These are phyloP conservation scores for Exophiala sp. DNA, from an alignment of 2,329 filamentous ascomycete genomes.

Conservation along the genomic window DNA sequence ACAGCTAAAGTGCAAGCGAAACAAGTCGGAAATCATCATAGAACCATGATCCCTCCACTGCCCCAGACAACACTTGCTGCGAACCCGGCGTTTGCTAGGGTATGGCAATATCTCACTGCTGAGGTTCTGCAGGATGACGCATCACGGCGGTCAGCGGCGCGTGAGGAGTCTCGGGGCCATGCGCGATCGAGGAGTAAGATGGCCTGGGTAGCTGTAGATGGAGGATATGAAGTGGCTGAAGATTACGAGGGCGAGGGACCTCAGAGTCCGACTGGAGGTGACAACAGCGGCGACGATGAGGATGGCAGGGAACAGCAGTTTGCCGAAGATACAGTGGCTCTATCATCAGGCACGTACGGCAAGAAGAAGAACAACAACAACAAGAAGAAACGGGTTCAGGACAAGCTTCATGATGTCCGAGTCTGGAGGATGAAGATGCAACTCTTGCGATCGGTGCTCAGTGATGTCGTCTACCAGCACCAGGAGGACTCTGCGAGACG, in stretches of 20 bases:
- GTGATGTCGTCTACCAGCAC: constrained; percentile 3
- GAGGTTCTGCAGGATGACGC: constrained; percentile 38
- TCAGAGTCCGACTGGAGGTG: background rate
- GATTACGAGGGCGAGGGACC: constrained; percentile 6
- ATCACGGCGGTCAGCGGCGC: constrained; percentile 32
- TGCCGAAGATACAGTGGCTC: background rate
- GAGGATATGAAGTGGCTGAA: too few relatives aligned
- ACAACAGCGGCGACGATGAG: background rate
- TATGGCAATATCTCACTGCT: constrained; percentile 38
- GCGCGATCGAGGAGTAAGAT: too few relatives aligned
- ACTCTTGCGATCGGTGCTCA: constrained; percentile 29
- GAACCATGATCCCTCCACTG: constrained; percentile 42
- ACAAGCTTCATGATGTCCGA: constrained; percentile 5
- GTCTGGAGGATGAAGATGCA: constrained; percentile 30
- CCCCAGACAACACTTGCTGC: constrained; percentile 36
- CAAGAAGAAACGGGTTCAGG: background rate
- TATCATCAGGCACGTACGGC: background rate
- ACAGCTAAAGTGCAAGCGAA: too few relatives aligned
- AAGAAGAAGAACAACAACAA: background rate
- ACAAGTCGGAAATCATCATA: too few relatives aligned
- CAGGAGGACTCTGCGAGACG: background rate
- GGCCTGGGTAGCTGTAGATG: background rate
- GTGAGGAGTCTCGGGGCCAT: background rate
- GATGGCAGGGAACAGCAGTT: background rate
- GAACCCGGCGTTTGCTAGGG: constrained; percentile 40